Evolutionary conservation across 2,329 filamentous ascomycete species (phyloP).

Genomic region (Colletotrichum cereale): DNA sequence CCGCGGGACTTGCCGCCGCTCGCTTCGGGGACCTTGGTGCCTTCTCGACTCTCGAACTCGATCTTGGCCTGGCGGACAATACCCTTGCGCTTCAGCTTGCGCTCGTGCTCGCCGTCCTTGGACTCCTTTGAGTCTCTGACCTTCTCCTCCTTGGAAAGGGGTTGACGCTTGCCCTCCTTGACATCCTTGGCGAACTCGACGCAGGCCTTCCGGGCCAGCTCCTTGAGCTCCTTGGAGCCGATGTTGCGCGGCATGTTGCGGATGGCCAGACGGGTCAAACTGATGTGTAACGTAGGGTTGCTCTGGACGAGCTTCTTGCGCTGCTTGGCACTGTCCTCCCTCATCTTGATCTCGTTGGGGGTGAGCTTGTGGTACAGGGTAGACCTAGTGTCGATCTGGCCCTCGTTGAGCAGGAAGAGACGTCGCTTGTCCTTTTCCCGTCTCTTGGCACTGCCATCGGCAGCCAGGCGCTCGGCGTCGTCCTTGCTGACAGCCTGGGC

Average conservation of each 20-base stretch:
- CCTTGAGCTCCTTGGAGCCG: conserved; percentile 89
- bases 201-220: conserved; percentile 89
- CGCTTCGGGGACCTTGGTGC: conserved; percentile 83
- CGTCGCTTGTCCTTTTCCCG: conserved; percentile 89
- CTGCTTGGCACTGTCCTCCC: conserved; percentile 88
- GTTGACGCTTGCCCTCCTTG: conserved; percentile 79
- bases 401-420: conserved; percentile 89
- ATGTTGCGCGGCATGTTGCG: conserved; percentile 91
- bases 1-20: conserved; percentile 87
- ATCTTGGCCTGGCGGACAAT: conserved; percentile 96
- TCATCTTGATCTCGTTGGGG: conserved; percentile 85
- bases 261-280: conserved; percentile 88
- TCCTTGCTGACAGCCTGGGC: conserved; percentile 86
- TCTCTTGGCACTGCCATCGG: conserved; percentile 73
- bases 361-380: conserved; percentile 82
- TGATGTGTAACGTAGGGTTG: conserved; percentile 91
- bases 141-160: conserved; percentile 91
- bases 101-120: conserved; percentile 81
- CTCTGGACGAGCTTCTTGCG: conserved; percentile 90
- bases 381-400: conserved; percentile 82
- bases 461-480: conserved; percentile 81
- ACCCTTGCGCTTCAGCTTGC: conserved; percentile 84
- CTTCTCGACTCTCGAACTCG: conserved; percentile 89
- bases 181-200: conserved; percentile 95
- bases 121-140: conserved; percentile 83